Evolutionary conservation across 345 rosid genomes (phyloP).

Genomic region (Turnera subulata): DNA sequence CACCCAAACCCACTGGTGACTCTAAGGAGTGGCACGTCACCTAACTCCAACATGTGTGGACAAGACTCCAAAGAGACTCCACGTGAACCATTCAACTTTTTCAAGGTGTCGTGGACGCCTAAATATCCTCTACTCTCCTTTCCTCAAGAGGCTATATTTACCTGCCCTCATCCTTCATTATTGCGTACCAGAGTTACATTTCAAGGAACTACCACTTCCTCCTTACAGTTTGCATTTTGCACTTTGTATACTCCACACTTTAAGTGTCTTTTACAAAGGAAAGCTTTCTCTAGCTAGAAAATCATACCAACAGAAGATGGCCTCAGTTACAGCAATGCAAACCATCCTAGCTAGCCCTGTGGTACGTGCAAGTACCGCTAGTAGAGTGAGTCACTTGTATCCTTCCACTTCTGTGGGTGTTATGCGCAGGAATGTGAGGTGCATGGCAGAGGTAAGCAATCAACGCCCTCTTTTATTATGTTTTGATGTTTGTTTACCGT

Average conservation of each 20-base stretch:
- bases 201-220: too few relatives aligned
- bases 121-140: slow-evolving; percentile 20
- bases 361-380: slow-evolving; percentile 7
- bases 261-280: too few relatives aligned
- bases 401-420: slow-evolving; percentile 11
- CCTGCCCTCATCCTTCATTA: background rate
- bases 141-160: background rate
- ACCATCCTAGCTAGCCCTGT: slow-evolving; percentile 37
- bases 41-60: slow-evolving; percentile 16
- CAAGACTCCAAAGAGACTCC: slow-evolving; percentile 23
- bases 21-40: slow-evolving; percentile 29
- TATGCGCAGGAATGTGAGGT: slow-evolving; percentile 36
- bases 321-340: slow-evolving; percentile 39
- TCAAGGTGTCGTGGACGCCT: slow-evolving; percentile 28
- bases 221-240: too few relatives aligned
- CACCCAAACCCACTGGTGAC: too few relatives aligned
- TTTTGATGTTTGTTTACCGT: background rate
- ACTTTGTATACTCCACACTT: too few relatives aligned
- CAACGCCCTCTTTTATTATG: background rate
- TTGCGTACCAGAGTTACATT: too few relatives aligned
- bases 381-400: slow-evolving; percentile 17
- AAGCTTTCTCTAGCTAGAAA: background rate
- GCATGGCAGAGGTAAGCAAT: slow-evolving; percentile 41
- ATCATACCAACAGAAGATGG: slow-evolving; percentile 22
- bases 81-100: slow-evolving; percentile 22